Conservation (phyloP, 768 basidiomycete species). For the Lyophyllum semitale region DNA sequence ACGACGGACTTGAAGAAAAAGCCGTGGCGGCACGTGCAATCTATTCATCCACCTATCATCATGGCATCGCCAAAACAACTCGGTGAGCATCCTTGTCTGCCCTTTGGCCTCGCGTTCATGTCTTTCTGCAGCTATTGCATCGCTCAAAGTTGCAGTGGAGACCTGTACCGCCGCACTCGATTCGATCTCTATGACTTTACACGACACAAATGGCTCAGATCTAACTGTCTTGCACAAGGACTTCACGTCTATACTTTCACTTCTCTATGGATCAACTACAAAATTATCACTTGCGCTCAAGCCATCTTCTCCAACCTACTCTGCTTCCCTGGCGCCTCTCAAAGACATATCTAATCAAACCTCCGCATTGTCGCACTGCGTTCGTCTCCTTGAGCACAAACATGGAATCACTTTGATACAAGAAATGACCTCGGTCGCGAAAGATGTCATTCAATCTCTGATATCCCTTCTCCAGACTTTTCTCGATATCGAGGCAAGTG, state of each 20-base stretch:
- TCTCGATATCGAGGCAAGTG: slow-evolving; percentile 31
- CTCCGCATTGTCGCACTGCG: slow-evolving; percentile 52
- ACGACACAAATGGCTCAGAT: slow-evolving; percentile 25
- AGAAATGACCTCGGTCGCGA: slow-evolving; percentile 42
- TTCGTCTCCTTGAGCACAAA: slow-evolving; percentile 39
- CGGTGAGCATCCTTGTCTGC: slow-evolving; percentile 2
- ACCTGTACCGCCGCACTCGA: slow-evolving; percentile 40
- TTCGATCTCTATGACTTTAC: slow-evolving; percentile 21
- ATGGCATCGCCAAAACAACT: slow-evolving; percentile 10
- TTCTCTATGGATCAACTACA: slow-evolving; percentile 58
- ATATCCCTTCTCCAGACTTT: slow-evolving; percentile 46
- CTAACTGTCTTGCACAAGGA: slow-evolving; percentile 53
- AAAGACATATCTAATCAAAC: slow-evolving; percentile 53
- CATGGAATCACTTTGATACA: slow-evolving; percentile 51
- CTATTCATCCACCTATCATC: background rate
- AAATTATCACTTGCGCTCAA: slow-evolving; percentile 67
- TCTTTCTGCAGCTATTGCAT: slow-evolving; percentile 25
- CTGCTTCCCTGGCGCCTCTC: slow-evolving; percentile 51
- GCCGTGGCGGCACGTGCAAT: slow-evolving; percentile 14
- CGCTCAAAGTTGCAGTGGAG: slow-evolving; percentile 34
- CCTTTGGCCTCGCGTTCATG: background rate
- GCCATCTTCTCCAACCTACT: slow-evolving; percentile 53
- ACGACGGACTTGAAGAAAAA: slow-evolving; percentile 8
- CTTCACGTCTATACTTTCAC: slow-evolving; percentile 54
- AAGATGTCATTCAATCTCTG: slow-evolving; percentile 45